These are phyloP conservation scores for Leccinum uliginosum DNA, from an alignment of 768 basidiomycete genomes.

Conservation along the genomic window DNA sequence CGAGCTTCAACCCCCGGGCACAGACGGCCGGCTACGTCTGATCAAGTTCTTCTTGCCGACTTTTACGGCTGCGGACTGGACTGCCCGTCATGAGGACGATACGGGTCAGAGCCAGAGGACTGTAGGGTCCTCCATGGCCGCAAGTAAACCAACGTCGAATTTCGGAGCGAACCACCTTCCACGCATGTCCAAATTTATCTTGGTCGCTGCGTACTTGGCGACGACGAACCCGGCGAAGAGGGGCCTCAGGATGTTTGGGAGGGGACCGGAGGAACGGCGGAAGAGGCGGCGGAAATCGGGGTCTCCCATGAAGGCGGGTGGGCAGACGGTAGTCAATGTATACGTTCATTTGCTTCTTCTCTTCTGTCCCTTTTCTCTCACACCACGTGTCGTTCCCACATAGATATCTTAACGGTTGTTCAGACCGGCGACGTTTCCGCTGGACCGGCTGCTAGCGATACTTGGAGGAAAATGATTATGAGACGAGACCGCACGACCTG, in stretches of 20 bases:
- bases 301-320: constrained; percentile 31
- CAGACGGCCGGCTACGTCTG: constrained; percentile 65
- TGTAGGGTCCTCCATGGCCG: neutral
- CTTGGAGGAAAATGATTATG: constrained; percentile 69
- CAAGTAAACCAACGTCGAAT: constrained; percentile 2
- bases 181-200: constrained; percentile 67
- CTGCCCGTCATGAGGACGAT: constrained; percentile 45
- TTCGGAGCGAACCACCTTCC: constrained; percentile 41
- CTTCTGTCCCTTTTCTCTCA: neutral
- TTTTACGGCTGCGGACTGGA: constrained; percentile 63
- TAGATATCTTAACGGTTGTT: constrained; percentile 74
- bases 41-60: constrained; percentile 59
- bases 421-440: too few species aligned
- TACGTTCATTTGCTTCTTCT: neutral
- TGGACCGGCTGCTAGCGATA: constrained; percentile 78
- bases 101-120: neutral
- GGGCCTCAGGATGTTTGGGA: constrained; percentile 77
- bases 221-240: constrained; percentile 81
- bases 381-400: neutral
- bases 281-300: constrained; percentile 44
- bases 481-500: constrained; percentile 43
- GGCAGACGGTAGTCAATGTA: constrained; percentile 47
- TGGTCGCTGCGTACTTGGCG: constrained; percentile 75
- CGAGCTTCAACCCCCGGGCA: constrained; percentile 40
- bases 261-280: constrained; percentile 64